phyloP scores from a whole-genome alignment of 2,329 filamentous ascomycete species.

The Penicillium fuscoglaucum region DNA sequence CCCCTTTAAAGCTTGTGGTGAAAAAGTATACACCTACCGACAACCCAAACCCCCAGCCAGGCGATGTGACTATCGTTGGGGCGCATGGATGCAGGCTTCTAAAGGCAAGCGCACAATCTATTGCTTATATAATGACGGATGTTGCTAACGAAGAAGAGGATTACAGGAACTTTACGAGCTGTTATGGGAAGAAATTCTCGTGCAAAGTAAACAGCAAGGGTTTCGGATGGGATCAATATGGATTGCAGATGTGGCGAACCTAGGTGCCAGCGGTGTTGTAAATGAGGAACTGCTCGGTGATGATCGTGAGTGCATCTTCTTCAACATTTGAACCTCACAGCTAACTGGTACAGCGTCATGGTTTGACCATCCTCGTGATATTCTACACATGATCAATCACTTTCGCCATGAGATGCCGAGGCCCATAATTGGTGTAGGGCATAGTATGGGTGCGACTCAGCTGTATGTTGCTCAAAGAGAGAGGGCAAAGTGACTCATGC shows the following conservation, averaged over 20 bases:
- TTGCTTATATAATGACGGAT: background rate
- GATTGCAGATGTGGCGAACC: slow-evolving; percentile 5
- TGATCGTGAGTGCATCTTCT: background rate
- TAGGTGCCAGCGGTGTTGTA: slow-evolving; percentile 5
- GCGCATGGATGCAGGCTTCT: slow-evolving; percentile 13
- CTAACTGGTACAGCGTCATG: slow-evolving; percentile 59
- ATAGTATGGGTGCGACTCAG: slow-evolving; percentile 46
- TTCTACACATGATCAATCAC: slow-evolving; percentile 7
- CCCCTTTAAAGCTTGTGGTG: slow-evolving; percentile 4
- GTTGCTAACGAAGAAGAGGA: too few relatives aligned
- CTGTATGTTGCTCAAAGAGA: background rate
- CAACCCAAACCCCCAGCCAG: slow-evolving; percentile 9
- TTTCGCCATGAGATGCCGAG: slow-evolving; percentile 8
- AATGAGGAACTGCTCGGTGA: slow-evolving; percentile 7
- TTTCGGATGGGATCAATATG: slow-evolving; percentile 2
- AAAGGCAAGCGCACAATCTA: slow-evolving; percentile 2
- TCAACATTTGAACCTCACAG: background rate
- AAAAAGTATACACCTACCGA: slow-evolving; percentile 10
- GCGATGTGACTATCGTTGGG: slow-evolving; percentile 14
- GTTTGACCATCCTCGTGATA: slow-evolving; percentile 37
- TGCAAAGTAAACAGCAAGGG: background rate
- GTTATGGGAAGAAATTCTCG: slow-evolving; percentile 5
- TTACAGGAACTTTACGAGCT: slow-evolving; percentile 9
- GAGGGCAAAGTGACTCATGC: background rate
- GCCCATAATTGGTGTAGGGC: slow-evolving; percentile 6